Evolutionary conservation across 495 filamentous ascomycete species (phyloP).

Genomic region (Hypoxylon perforatum): DNA sequence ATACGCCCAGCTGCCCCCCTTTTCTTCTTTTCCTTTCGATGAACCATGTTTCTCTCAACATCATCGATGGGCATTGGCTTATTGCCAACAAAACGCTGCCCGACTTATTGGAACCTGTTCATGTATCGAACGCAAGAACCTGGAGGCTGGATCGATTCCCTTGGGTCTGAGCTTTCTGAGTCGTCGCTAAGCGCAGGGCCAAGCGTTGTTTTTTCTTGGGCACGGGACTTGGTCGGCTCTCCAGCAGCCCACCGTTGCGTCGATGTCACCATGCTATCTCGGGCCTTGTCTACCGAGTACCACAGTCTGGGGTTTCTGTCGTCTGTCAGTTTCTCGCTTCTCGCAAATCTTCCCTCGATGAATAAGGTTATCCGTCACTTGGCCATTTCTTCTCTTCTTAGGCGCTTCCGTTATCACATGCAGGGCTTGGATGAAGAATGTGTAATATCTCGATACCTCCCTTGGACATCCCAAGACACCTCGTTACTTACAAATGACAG

Average conservation of each 20-base stretch:
- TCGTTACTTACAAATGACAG: not conserved
- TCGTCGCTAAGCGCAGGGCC: constrained; percentile 3
- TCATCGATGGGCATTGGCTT: constrained; percentile 30
- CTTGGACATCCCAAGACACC: not conserved
- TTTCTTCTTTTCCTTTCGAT: constrained; percentile 6
- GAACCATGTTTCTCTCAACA: constrained; percentile 17
- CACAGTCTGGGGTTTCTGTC: constrained; percentile 41
- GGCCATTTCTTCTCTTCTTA: not conserved
- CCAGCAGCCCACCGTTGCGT: constrained; percentile 39
- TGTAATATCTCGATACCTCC: constrained; percentile 1
- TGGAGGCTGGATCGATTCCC: constrained; percentile 14
- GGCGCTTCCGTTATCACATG: constrained; percentile 30
- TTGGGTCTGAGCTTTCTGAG: not conserved
- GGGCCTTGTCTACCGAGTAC: constrained; percentile 43
- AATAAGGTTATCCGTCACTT: constrained; percentile 28
- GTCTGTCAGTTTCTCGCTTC: constrained; percentile 35
- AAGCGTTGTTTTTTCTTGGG: constrained; percentile 15
- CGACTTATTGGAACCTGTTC: constrained; percentile 26
- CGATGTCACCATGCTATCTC: constrained; percentile 44
- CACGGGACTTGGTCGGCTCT: constrained; percentile 42
- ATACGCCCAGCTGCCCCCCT: constrained; percentile 8
- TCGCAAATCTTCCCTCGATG: constrained; percentile 29
- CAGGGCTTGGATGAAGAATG: constrained; percentile 8
- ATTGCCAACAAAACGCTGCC: constrained; percentile 18
- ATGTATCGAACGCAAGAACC: constrained; percentile 23